These are phyloP conservation scores for Aegilops longissima DNA, from an alignment of 176 grass and related monocot genomes.

Conservation along the genomic window DNA sequence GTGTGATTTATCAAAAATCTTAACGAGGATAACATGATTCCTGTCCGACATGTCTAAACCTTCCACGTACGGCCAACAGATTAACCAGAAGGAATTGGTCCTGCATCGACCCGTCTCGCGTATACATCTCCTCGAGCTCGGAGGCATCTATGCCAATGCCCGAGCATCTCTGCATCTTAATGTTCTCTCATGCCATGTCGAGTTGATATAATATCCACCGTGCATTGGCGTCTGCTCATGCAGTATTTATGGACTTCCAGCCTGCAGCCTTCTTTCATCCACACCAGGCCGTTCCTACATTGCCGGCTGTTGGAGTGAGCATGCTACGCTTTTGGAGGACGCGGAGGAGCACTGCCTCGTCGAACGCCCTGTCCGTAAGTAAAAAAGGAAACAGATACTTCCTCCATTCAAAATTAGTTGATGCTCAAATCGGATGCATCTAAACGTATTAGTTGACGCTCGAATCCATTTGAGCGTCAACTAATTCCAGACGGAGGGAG, in stretches of 20 bases:
- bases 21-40: not conserved
- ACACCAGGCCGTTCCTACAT: not conserved
- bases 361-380: slow-evolving; percentile 75
- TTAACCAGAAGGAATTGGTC: not conserved
- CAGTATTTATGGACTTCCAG: slow-evolving; percentile 32
- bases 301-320: not conserved
- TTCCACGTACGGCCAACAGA: not conserved
- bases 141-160: slow-evolving; percentile 22
- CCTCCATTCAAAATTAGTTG: no score
- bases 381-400: not conserved
- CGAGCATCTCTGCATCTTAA: not conserved
- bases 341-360: slow-evolving; percentile 37
- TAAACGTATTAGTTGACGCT: no score
- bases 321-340: slow-evolving; percentile 54
- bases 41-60: slow-evolving; percentile 1
- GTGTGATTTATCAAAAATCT: no score
- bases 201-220: not conserved
- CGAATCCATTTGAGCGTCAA: no score
- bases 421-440: no score
- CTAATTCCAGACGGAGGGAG: no score
- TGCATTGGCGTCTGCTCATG: not conserved
- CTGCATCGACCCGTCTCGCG: not conserved
- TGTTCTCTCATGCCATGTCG: not conserved
- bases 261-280: not conserved
- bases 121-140: not conserved